These are phyloP conservation scores for Hypoxylon sp. DNA, from an alignment of 2,329 filamentous ascomycete genomes.

Conservation along the genomic window DNA sequence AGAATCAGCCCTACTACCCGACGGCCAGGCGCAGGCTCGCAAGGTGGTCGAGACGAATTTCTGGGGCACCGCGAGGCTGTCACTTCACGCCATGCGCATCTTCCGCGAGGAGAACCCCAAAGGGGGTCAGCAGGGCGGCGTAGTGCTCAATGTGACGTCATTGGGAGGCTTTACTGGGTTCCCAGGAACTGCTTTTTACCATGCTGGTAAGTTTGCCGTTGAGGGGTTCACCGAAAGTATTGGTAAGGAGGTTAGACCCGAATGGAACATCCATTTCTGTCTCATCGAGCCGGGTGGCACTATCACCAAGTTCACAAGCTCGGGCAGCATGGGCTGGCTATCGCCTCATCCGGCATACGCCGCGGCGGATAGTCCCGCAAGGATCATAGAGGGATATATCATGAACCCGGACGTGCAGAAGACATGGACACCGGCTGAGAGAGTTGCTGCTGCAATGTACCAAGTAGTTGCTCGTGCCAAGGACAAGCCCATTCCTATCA, in stretches of 20 bases:
- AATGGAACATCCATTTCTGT: conserved; percentile 49
- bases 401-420: conserved; percentile 27
- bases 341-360: conserved; percentile 1
- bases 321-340: conserved; percentile 25
- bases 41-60: conserved; percentile 51
- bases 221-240: conserved; percentile 45
- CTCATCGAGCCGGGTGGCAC: conserved; percentile 44
- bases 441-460: conserved; percentile 42
- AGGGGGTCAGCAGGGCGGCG: conserved; percentile 42
- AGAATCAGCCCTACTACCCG: conserved; percentile 29
- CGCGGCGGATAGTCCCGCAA: conserved; percentile 1
- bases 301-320: conserved; percentile 33
- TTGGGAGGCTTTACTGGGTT: conserved; percentile 43
- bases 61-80: conserved; percentile 51
- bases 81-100: conserved; percentile 49
- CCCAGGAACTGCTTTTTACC: conserved; percentile 46
- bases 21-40: conserved; percentile 43
- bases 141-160: conserved; percentile 45
- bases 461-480: conserved; percentile 33
- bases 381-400: not conserved
- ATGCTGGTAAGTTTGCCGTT: conserved; percentile 46
- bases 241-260: conserved; percentile 39
- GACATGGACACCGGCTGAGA: conserved; percentile 36
- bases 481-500: conserved; percentile 31
- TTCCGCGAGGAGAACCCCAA: conserved; percentile 52